Evolutionary conservation across 2,329 filamentous ascomycete genomes (phyloP).

Genomic region (Xylaria sp.): DNA sequence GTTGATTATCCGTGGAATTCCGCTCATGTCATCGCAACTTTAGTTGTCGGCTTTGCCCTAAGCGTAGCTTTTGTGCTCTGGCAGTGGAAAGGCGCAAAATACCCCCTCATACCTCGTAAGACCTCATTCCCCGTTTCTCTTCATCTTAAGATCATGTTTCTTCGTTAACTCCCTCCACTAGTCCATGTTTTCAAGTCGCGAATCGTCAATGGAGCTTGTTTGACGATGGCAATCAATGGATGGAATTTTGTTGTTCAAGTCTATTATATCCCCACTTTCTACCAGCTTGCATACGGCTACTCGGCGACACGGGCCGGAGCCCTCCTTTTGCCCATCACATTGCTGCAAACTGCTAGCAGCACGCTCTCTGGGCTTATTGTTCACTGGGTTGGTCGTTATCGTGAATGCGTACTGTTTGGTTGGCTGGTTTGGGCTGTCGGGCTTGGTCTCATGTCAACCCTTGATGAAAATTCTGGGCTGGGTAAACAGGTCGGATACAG

Average conservation of each 20-base stretch:
- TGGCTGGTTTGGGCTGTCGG: slow-evolving; percentile 64
- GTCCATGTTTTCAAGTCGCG: slow-evolving; percentile 64
- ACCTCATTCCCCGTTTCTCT: slow-evolving; percentile 2
- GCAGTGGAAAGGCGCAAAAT: slow-evolving; percentile 61
- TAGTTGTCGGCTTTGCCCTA: slow-evolving; percentile 60
- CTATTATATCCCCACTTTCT: slow-evolving; percentile 60
- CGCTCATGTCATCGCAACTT: slow-evolving; percentile 62
- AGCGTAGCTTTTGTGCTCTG: slow-evolving; percentile 63
- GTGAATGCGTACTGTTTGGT: slow-evolving; percentile 64
- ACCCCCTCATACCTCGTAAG: slow-evolving; percentile 60
- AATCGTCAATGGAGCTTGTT: slow-evolving; percentile 64
- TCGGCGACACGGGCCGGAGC: slow-evolving; percentile 55
- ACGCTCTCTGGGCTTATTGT: background rate
- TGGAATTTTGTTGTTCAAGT: slow-evolving; percentile 69
- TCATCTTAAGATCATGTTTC: background rate
- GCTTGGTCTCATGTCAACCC: slow-evolving; percentile 62
- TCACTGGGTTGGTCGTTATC: background rate
- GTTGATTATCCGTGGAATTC: background rate
- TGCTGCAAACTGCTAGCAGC: slow-evolving; percentile 54
- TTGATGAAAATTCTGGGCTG: slow-evolving; percentile 58
- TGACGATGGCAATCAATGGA: slow-evolving; percentile 68
- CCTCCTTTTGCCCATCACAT: slow-evolving; percentile 55
- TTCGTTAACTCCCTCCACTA: background rate
- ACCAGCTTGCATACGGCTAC: slow-evolving; percentile 58
- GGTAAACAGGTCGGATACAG: slow-evolving; percentile 66